Percentiles rank a stretch among this genome's conserved stretches.
Evolutionary conservation across 192 early-diverging fungal genomes (phyloP).

Genomic region (Ambispora gerdemannii): DNA sequence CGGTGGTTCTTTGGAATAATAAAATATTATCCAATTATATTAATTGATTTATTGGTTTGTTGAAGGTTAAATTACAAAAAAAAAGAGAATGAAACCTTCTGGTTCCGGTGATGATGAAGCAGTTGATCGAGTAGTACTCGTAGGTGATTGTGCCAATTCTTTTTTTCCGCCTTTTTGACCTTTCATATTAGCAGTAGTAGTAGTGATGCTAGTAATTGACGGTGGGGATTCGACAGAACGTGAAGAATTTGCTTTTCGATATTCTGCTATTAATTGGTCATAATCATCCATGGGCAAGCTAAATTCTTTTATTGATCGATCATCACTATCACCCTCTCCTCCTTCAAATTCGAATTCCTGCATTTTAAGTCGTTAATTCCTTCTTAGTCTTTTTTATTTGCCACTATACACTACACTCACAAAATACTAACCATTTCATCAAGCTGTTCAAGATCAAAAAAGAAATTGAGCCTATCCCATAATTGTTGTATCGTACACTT

Average conservation of each 20-base stretch:
- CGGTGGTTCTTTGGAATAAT: background rate
- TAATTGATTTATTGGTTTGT: background rate
- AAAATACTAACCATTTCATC: conserved; percentile 40
- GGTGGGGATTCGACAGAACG: conserved; percentile 24
- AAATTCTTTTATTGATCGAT: conserved; percentile 36
- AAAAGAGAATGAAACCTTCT: conserved; percentile 33
- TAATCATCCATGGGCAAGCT: conserved; percentile 45
- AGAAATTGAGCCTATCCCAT: conserved; percentile 38
- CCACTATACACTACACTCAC: background rate
- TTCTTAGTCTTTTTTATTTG: background rate
- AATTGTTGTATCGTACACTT: conserved; percentile 40
- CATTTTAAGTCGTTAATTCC: background rate
- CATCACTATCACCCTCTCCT: conserved; percentile 33
- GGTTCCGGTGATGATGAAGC: conserved; percentile 45
- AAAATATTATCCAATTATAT: too few relatives aligned
- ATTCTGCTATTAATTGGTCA: conserved; percentile 45
- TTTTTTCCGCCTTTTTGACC: conserved; percentile 33
- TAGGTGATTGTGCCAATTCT: conserved; percentile 24
- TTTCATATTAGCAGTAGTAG: conserved; percentile 31
- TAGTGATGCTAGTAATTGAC: conserved; percentile 10
- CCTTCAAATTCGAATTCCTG: conserved; percentile 33
- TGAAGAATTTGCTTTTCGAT: conserved; percentile 43
- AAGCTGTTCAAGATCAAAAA: conserved; percentile 40
- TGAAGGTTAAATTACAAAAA: background rate
- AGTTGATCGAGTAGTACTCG: conserved; percentile 30